These are phyloP conservation scores for Wallacemonas sp. DNA, from an alignment of 208 protist species.

Conservation along the genomic window DNA sequence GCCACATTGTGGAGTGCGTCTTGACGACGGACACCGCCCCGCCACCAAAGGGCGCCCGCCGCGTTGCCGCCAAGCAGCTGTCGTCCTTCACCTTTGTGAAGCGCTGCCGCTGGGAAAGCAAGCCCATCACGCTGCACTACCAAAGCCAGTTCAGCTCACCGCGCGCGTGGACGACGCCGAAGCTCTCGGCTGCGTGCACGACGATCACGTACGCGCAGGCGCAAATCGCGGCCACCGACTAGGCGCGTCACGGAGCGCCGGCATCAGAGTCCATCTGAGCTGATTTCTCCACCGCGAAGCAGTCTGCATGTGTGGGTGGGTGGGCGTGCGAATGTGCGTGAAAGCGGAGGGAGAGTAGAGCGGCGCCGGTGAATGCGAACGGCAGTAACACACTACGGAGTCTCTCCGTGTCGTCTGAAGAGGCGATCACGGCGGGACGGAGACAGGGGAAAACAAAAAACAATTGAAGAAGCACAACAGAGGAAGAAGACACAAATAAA, in stretches of 20 bases:
- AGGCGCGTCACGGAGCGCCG: too few relatives aligned
- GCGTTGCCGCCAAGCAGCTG: background rate
- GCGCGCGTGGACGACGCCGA: constrained; percentile 55
- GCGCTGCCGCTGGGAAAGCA: constrained; percentile 74
- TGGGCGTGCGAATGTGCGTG: too few relatives aligned
- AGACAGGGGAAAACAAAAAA: background rate
- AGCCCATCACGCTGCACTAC: constrained; percentile 70
- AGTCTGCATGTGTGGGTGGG: too few relatives aligned
- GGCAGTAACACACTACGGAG: too few relatives aligned
- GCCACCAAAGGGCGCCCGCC: background rate
- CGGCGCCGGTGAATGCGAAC: too few relatives aligned
- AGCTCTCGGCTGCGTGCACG: constrained; percentile 52
- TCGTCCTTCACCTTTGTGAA: constrained; percentile 40
- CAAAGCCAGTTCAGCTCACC: constrained; percentile 50
- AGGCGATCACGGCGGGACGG: too few relatives aligned
- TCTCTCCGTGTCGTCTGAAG: too few relatives aligned
- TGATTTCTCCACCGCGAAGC: too few relatives aligned
- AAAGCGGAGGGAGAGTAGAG: too few relatives aligned
- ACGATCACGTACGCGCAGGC: constrained; percentile 34
- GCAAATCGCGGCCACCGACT: background rate
- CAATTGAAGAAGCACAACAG: background rate
- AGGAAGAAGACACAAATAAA: background rate
- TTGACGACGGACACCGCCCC: constrained; percentile 21
- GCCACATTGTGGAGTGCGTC: constrained; percentile 86
- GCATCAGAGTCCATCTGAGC: too few relatives aligned